Conservation (phyloP, 140 eudicot species). For the Eryngium alpinum region DNA sequence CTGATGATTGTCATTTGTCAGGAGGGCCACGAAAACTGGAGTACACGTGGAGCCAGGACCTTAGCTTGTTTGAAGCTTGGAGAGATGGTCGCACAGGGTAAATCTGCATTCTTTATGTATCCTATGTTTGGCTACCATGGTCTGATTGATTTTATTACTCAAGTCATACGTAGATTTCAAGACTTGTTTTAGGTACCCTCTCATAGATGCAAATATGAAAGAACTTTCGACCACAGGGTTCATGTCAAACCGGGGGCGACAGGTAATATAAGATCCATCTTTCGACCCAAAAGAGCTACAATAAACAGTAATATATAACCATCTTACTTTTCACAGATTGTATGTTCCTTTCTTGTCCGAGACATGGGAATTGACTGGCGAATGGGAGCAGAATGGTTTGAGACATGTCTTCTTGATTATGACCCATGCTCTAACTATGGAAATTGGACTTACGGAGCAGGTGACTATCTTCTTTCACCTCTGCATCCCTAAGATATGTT, state of each 20-base stretch:
- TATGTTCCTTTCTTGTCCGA: conserved; percentile 68
- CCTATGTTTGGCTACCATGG: not conserved
- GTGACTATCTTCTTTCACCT: conserved; percentile 11
- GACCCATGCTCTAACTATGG: conserved; percentile 78
- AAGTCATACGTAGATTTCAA: not conserved
- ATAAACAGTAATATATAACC: not conserved
- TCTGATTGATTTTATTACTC: not conserved
- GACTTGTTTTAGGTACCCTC: conserved; percentile 45
- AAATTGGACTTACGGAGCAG: conserved; percentile 77
- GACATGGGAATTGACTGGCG: conserved; percentile 86
- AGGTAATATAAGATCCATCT: conserved; percentile 27
- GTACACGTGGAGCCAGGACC: conserved; percentile 53
- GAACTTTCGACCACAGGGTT: conserved; percentile 60
- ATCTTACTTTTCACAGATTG: conserved; percentile 35
- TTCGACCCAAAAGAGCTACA: not conserved
- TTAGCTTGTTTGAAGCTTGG: conserved; percentile 51
- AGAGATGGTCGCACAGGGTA: conserved; percentile 60
- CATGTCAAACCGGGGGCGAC: conserved; percentile 74
- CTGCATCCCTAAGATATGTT: not conserved
- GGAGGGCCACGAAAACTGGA: conserved; percentile 53
- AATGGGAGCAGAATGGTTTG: conserved; percentile 88
- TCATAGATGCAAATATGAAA: conserved; percentile 67
- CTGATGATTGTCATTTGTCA: conserved; percentile 10
- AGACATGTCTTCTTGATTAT: conserved; percentile 66
- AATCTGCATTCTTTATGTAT: not conserved